Percentiles rank a stretch among this genome's conserved stretches.
Conservation (phyloP, 805 yeast genomes). For the Nakazawaea wyomingensis region DNA sequence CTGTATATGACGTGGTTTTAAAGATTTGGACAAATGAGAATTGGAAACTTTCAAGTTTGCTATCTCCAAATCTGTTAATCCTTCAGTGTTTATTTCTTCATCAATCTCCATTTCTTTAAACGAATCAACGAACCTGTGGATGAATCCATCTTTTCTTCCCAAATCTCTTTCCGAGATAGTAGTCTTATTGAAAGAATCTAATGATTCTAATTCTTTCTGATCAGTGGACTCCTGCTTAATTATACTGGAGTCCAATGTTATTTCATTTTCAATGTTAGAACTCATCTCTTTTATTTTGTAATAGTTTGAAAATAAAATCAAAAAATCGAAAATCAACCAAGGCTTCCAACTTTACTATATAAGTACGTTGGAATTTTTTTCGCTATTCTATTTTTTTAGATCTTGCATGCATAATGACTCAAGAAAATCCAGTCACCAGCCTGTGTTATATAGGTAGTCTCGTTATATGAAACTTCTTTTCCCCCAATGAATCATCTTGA, state of each 20-base stretch:
- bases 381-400: too few species aligned
- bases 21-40: conserved; percentile 51
- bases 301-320: too few species aligned
- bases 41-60: conserved; percentile 28
- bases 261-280: neutral
- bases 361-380: too few species aligned
- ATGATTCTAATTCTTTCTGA: neutral
- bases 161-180: neutral
- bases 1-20: conserved; percentile 55
- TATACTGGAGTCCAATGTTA: neutral
- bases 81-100: conserved; percentile 8
- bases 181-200: neutral
- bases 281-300: neutral
- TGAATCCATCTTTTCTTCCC: neutral
- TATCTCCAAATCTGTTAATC: conserved; percentile 9
- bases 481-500: too few species aligned
- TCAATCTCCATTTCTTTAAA: conserved; percentile 8
- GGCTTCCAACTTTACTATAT: too few species aligned
- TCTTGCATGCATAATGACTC: neutral
- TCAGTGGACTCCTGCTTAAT: neutral
- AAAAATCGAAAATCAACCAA: too few species aligned
- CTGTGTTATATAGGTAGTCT: neutral
- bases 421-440: neutral
- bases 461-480: too few species aligned
- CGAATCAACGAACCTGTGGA: conserved; percentile 5